Conservation (phyloP, 202 grass and related monocot species). For the Schoenoplectus tabernaemontani region DNA sequence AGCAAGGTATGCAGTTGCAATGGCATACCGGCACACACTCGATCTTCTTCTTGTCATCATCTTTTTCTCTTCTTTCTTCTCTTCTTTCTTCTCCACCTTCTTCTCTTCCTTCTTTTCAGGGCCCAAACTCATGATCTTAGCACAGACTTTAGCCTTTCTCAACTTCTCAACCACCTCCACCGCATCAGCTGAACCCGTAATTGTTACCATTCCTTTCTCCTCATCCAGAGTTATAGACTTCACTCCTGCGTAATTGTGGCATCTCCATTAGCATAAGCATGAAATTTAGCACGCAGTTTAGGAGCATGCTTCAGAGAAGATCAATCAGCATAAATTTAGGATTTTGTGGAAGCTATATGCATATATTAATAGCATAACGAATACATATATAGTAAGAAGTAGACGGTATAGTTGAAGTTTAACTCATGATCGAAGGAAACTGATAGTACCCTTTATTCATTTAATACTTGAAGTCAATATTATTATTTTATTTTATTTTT, state of each 20-base stretch:
- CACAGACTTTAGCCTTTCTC: slow-evolving; percentile 36
- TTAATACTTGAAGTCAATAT: too few relatives aligned
- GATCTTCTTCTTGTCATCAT: not conserved
- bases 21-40: not conserved
- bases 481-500: too few relatives aligned
- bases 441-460: too few relatives aligned
- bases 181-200: slow-evolving; percentile 58
- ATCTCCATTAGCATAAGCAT: not conserved
- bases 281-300: too few relatives aligned
- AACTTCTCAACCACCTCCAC: slow-evolving; percentile 33
- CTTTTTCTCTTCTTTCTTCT: slow-evolving; percentile 34
- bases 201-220: slow-evolving; percentile 55
- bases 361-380: too few relatives aligned
- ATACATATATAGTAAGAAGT: too few relatives aligned
- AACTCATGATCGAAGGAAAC: too few relatives aligned
- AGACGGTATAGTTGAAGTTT: too few relatives aligned
- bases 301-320: too few relatives aligned
- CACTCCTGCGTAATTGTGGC: slow-evolving; percentile 31
- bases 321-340: too few relatives aligned
- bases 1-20: not conserved
- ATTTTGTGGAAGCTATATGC: too few relatives aligned
- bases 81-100: not conserved
- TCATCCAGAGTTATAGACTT: slow-evolving; percentile 50
- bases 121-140: slow-evolving; percentile 43
- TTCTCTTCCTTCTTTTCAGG: slow-evolving; percentile 29